Evolutionary conservation across 345 rosid genomes (phyloP), one percentile per base, ranked within the genome.

Genomic region (Kernera saxatilis): DNA sequence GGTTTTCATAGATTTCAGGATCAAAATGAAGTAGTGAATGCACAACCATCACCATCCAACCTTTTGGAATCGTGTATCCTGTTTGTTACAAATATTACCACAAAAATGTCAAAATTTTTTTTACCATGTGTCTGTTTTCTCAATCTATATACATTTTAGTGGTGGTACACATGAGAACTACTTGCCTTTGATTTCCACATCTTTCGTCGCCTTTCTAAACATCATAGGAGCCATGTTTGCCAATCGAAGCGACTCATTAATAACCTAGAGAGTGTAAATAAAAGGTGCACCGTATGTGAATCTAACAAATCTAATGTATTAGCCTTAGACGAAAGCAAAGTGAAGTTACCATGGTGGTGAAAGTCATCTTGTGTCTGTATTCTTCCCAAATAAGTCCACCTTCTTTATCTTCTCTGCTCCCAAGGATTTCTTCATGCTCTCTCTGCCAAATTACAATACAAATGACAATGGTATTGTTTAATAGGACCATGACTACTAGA

Each of bases 341-440:
- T 25, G 39, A 10, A 52, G 17, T 53, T 69, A 78, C 81, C 81
- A 72, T 67, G 57, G 53, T 51, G 29, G 81, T 73, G 64, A 78
- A 73, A 37, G 40, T 62, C 78, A 78, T 69, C 10, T 56, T 69
- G 43, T 71, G 52, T 73, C 75, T 73, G 23, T 69, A 63, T 48
- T 78, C 78, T 69, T 46, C 72, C 78, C 75, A 69, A 19, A 68
- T 68, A 13, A 78, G 33, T 19, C 62, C 41, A 44, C 67, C 13
- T 53, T 63, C 55, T 23, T 68, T 71, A 11, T 58, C 48, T 14
- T 48, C 57, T 55, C 80, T 61, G 19, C 57, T 74, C 8, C 29
- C 32, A 9, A 75, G 59, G 25, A 79, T 77, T 8, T 64, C 77
- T 58, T 81, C 80, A 10, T 84, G 84, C 56, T 82, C 85, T 58